Conservation (phyloP, 108 stramenopile genomes). For the Nitzschia sp. region DNA sequence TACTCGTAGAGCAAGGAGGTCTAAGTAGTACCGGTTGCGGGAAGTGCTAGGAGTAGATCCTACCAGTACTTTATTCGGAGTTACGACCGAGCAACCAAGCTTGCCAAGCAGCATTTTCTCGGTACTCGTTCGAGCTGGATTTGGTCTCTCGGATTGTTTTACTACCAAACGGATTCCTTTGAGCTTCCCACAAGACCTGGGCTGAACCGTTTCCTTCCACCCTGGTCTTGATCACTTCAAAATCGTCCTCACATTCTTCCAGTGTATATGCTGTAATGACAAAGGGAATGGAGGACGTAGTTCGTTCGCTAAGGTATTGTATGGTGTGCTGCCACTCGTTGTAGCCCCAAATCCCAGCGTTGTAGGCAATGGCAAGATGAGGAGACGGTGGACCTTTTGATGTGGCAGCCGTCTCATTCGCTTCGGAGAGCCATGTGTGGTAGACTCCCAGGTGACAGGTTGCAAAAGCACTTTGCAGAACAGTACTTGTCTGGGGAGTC, state of each 20-base stretch:
- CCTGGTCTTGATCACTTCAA: slow-evolving; percentile 47
- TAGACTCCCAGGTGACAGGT: slow-evolving; percentile 63
- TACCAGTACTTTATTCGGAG: too few species aligned
- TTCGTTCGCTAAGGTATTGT: slow-evolving; percentile 27
- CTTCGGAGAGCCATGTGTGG: slow-evolving; percentile 51
- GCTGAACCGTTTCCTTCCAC: slow-evolving; percentile 5
- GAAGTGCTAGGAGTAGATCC: too few species aligned
- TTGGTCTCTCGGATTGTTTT: slow-evolving; percentile 55
- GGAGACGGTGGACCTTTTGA: slow-evolving; percentile 11
- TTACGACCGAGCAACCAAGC: slow-evolving; percentile 70
- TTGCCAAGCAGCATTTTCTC: slow-evolving; percentile 87
- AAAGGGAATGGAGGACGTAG: slow-evolving; percentile 33
- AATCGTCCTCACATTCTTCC: slow-evolving; percentile 81
- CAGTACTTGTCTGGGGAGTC: slow-evolving; percentile 15
- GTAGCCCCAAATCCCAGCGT: slow-evolving; percentile 91
- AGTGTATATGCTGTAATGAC: slow-evolving; percentile 83
- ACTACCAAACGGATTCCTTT: slow-evolving; percentile 74
- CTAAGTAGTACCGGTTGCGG: too few species aligned
- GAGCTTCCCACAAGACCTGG: slow-evolving; percentile 61
- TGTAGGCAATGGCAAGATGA: slow-evolving; percentile 69
- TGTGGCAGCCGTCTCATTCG: neutral
- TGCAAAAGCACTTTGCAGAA: slow-evolving; percentile 43
- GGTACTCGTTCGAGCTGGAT: slow-evolving; percentile 48
- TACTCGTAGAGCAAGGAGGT: too few species aligned
- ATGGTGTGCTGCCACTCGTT: slow-evolving; percentile 79